phyloP scores from a whole-genome alignment of 495 filamentous ascomycete genomes.

The Tuber aestivum region DNA sequence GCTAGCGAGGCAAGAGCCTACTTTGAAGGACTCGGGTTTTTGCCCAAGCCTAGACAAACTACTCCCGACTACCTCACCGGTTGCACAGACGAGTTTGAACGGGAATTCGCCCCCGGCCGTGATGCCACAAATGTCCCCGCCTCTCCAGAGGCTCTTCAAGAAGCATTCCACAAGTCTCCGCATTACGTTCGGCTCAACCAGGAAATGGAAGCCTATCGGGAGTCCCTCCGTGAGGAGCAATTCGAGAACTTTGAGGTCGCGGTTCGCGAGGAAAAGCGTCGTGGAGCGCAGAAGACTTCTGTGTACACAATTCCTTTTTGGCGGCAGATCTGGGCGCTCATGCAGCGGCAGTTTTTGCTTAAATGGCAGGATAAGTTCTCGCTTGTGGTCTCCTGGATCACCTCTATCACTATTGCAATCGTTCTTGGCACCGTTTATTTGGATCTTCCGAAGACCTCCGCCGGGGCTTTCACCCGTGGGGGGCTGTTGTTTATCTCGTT shows the following conservation, averaged over 20 bases:
- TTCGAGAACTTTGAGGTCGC: conserved; percentile 71
- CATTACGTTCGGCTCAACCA: conserved; percentile 52
- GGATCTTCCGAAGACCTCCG: conserved; percentile 58
- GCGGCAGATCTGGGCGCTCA: conserved; percentile 72
- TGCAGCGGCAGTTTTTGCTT: conserved; percentile 74
- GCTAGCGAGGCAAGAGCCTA: conserved; percentile 63
- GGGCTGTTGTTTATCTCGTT: conserved; percentile 70
- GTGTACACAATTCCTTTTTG: conserved; percentile 77
- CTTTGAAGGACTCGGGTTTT: conserved; percentile 76
- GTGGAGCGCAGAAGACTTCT: conserved; percentile 58
- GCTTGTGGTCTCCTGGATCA: conserved; percentile 67
- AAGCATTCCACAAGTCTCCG: conserved; percentile 62
- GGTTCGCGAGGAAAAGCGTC: conserved; percentile 68
- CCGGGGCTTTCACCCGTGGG: conserved; percentile 69
- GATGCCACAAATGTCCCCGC: conserved; percentile 60
- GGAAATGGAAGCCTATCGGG: conserved; percentile 65
- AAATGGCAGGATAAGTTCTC: conserved; percentile 80
- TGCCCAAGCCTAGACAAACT: conserved; percentile 71
- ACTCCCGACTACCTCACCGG: conserved; percentile 82
- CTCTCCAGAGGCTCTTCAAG: conserved; percentile 56
- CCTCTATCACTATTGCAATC: conserved; percentile 68
- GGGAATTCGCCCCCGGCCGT: conserved; percentile 63
- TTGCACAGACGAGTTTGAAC: conserved; percentile 75
- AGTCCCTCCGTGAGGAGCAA: conserved; percentile 55
- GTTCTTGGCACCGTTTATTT: conserved; percentile 74